Evolutionary conservation across 2,329 filamentous ascomycete species (phyloP), one percentile per base, ranked within the genome.

Genomic region (Penicillium paneum): DNA sequence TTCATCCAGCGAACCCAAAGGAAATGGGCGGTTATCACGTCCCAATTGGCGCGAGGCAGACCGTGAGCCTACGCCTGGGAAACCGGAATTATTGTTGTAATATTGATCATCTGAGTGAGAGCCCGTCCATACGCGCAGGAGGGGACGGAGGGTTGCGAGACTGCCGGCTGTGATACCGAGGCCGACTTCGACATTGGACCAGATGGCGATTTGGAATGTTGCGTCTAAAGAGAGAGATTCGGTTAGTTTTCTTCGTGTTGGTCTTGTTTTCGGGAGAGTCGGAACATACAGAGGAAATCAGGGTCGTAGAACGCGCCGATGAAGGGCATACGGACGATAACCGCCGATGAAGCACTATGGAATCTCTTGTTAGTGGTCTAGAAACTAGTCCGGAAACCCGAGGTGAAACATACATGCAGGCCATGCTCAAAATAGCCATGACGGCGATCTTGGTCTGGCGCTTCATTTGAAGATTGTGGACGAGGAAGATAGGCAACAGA

Each of bases 401-500:
- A 71, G 10, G 39, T 13, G 29, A 39, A 42, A 63, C 68, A n/a
- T 62, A 71, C 68, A 78, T 75, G 62, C 82, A 82, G 32, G 81
- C 85, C 72, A 85, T 79, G 2, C 76, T 74, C 46, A 86, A 69
- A 41, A 86, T 75, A 0, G 76, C 74, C 10, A 79, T 75, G 4
- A 85, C 72, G 0, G 81, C 75, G 3, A 79, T 17, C 63, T 84
- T 85, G 5, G 76, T 79, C 54, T 74, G 74, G 12, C 59, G 66
- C 48, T 78, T 77, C 77, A 86, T 83, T 47, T 83, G 78, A 29
- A 86, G 65, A n/a, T 78, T 76, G 67, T 73, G 78, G 1, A 86
- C 74, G 3, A 86, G 72, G 60, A 80, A 80, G 10, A 81, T 76
- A 0, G 81, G 81, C 5, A 83, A 65, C 29, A 82, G 74, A 3